These are phyloP conservation scores for Cydonia oblonga DNA, from an alignment of 331 rosid genomes.

Conservation along the genomic window DNA sequence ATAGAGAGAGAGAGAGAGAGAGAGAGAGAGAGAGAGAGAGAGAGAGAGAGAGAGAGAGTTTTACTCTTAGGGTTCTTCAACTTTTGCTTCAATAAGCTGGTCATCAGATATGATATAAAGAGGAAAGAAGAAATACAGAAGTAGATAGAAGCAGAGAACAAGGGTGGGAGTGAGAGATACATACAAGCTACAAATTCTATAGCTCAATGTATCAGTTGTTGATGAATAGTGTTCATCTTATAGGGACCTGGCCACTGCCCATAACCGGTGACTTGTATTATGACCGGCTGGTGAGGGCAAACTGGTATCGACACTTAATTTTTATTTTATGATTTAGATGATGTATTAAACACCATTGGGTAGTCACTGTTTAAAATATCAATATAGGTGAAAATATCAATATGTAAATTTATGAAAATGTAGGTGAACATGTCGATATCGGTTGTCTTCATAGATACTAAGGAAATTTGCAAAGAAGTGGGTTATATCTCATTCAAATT, in stretches of 20 bases:
- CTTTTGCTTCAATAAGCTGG: neutral
- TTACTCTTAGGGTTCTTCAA: neutral
- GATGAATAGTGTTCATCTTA: neutral
- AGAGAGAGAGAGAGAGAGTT: neutral
- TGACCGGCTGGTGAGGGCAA: neutral
- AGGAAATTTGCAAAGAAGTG: too few species aligned
- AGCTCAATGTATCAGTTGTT: neutral
- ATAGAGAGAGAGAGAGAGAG: neutral
- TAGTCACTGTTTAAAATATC: too few species aligned
- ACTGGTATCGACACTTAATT: too few species aligned
- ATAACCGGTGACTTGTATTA: neutral
- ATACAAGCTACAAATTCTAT: constrained; percentile 14
- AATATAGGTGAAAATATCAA: too few species aligned
- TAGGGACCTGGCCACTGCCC: constrained; percentile 13
- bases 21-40: neutral
- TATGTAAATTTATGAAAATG: too few species aligned
- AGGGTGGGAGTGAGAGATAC: constrained; percentile 2
- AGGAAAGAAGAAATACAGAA: neutral
- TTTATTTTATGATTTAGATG: too few species aligned
- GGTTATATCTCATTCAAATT: too few species aligned
- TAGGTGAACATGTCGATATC: too few species aligned
- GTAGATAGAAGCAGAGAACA: neutral
- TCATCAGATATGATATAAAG: neutral
- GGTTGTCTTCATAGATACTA: too few species aligned
- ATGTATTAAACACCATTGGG: too few species aligned